phyloP scores from a whole-genome alignment of 148 eudicot species.

The Fagopyrum tataricum region DNA sequence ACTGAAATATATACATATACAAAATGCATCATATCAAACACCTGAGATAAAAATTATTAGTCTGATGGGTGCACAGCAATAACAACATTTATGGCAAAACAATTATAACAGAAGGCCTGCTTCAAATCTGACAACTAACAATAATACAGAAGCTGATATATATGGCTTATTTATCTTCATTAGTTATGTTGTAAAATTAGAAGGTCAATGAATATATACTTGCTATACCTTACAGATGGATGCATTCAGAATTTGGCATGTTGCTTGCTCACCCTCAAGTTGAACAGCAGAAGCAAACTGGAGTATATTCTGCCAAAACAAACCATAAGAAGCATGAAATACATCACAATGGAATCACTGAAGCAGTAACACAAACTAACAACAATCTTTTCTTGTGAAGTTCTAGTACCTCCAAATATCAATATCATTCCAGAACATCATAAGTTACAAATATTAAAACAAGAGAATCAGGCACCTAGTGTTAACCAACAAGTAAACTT shows the following conservation, averaged over 20 bases:
- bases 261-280: conserved; percentile 24
- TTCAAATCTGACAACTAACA: not conserved
- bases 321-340: not conserved
- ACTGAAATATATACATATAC: not conserved
- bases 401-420: not conserved
- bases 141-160: not conserved
- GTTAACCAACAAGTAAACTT: not conserved
- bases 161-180: not conserved
- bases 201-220: not conserved
- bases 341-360: not conserved
- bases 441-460: not conserved
- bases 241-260: conserved; percentile 48
- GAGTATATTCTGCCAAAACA: conserved; percentile 58
- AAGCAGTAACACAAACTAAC: conserved; percentile 1
- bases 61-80: not conserved
- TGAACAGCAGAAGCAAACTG: conserved; percentile 39
- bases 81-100: not conserved
- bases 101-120: not conserved
- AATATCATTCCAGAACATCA: not conserved
- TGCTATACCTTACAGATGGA: conserved; percentile 59
- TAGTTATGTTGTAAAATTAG: not conserved
- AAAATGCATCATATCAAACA: not conserved
- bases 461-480: not conserved
- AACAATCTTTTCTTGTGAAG: conserved; percentile 3
- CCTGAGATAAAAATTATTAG: not conserved